A percentile compares a stretch with the other conserved stretches of the same genome.
Evolutionary conservation across 2,329 filamentous ascomycete species (phyloP).

Genomic region (Epichloe aotearoae): DNA sequence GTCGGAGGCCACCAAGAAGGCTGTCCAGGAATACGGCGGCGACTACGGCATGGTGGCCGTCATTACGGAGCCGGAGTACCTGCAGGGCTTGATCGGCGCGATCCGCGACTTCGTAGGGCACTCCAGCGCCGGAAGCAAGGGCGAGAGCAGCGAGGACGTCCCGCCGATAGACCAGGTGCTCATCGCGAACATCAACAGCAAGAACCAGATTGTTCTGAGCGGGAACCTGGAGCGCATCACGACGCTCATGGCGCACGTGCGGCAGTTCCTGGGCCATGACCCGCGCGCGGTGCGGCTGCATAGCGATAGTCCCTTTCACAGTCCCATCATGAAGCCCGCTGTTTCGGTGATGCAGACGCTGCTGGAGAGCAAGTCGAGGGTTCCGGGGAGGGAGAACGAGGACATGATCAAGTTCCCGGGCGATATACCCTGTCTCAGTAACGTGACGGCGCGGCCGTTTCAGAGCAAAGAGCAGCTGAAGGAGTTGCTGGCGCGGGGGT

Average conservation of each 20-base stretch:
- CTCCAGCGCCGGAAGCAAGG: constrained; percentile 49
- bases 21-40: constrained; percentile 54
- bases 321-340: constrained; percentile 80
- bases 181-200: constrained; percentile 89
- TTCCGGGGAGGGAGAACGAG: constrained; percentile 37
- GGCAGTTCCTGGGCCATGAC: constrained; percentile 85
- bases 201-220: constrained; percentile 90
- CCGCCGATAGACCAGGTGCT: constrained; percentile 75
- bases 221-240: constrained; percentile 75
- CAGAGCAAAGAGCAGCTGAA: constrained; percentile 59
- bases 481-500: constrained; percentile 65
- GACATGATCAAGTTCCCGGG: constrained; percentile 67
- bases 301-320: constrained; percentile 83
- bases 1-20: constrained; percentile 59
- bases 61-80: constrained; percentile 71
- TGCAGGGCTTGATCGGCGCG: constrained; percentile 54
- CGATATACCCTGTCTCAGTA: constrained; percentile 65
- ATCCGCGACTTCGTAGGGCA: constrained; percentile 71
- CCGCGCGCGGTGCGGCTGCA: constrained; percentile 77
- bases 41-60: constrained; percentile 92
- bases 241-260: constrained; percentile 67
- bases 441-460: constrained; percentile 73
- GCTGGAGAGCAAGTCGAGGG: constrained; percentile 45
- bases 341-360: constrained; percentile 58
- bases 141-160: constrained; percentile 52